A percentile compares a stretch with the other conserved stretches of the same genome.
phyloP scores from a whole-genome alignment of 257 asterid genomes.

The Oldenlandia corymbosa region DNA sequence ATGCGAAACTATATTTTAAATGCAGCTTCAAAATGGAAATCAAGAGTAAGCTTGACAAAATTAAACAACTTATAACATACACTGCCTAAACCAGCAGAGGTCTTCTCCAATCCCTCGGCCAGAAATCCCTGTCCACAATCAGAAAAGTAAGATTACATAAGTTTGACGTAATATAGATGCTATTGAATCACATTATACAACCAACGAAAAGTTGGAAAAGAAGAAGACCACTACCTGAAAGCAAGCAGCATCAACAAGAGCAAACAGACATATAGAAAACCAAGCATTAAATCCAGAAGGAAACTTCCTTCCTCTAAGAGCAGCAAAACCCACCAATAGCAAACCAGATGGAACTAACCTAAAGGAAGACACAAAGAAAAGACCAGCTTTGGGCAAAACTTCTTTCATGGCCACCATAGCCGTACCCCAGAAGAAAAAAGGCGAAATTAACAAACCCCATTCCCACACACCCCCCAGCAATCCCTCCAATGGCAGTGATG shows the following conservation, averaged over 20 bases:
- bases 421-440: constrained; percentile 99
- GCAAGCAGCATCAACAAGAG: constrained; percentile 79
- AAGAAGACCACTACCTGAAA: constrained; percentile 69
- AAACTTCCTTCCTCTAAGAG: constrained; percentile 49
- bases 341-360: constrained; percentile 92
- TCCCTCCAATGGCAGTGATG: constrained; percentile 23
- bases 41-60: background rate
- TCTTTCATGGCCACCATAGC: constrained; percentile 99
- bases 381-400: constrained; percentile 83
- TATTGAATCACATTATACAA: background rate
- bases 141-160: background rate
- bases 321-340: constrained; percentile 68
- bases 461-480: constrained; percentile 42
- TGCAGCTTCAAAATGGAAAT: constrained; percentile 5
- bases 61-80: constrained; percentile 44
- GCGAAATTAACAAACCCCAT: constrained; percentile 78
- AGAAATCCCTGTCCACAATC: constrained; percentile 78
- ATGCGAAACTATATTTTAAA: background rate
- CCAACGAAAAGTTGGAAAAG: constrained; percentile 5
- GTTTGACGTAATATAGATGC: background rate
- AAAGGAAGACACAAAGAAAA: constrained; percentile 73
- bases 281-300: constrained; percentile 88
- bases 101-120: constrained; percentile 91
- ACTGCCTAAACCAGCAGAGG: constrained; percentile 98
- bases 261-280: constrained; percentile 70